phyloP scores from a whole-genome alignment of 495 filamentous ascomycete genomes.

The Aspergillus nanangensis region DNA sequence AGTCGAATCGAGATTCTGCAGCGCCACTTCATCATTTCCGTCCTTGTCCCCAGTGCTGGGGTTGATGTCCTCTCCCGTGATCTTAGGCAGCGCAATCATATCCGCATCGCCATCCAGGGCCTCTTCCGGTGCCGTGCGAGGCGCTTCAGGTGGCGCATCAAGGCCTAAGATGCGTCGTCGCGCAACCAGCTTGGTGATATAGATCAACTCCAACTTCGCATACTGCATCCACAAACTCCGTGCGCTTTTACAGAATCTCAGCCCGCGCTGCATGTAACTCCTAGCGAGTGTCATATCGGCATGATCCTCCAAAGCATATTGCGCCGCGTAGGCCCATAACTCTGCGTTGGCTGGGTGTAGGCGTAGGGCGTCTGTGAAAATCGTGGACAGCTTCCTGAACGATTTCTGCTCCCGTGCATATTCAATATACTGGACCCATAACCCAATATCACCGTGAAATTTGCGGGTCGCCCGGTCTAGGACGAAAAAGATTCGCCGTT shows the following conservation, averaged over 20 bases:
- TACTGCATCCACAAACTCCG: conserved; percentile 82
- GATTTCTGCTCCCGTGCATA: conserved; percentile 74
- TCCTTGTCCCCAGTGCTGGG: conserved; percentile 49
- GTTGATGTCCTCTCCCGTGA: conserved; percentile 65
- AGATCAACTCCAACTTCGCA: conserved; percentile 86
- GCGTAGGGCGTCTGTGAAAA: conserved; percentile 72
- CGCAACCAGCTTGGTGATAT: conserved; percentile 72
- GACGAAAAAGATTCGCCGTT: conserved; percentile 80
- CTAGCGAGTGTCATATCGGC: conserved; percentile 82
- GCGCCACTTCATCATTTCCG: conserved; percentile 43
- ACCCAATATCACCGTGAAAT: conserved; percentile 71
- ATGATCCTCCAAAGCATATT: conserved; percentile 65
- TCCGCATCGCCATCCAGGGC: conserved; percentile 40
- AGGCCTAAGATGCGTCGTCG: conserved; percentile 66
- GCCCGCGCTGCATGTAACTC: conserved; percentile 82
- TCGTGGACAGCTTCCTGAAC: conserved; percentile 70
- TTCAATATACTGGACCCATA: conserved; percentile 93
- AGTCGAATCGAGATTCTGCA: conserved; percentile 65
- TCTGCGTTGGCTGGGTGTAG: conserved; percentile 80
- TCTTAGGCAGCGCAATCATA: conserved; percentile 56
- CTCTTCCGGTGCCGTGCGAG: conserved; percentile 37
- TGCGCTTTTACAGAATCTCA: conserved; percentile 77
- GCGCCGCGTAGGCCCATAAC: conserved; percentile 84
- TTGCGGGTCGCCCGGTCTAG: conserved; percentile 83
- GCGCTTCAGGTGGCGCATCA: conserved; percentile 45